A percentile compares a stretch with the other conserved stretches of the same genome.
phyloP scores from a whole-genome alignment of 2,329 filamentous ascomycete species.

The Aspergillus transmontanensis region DNA sequence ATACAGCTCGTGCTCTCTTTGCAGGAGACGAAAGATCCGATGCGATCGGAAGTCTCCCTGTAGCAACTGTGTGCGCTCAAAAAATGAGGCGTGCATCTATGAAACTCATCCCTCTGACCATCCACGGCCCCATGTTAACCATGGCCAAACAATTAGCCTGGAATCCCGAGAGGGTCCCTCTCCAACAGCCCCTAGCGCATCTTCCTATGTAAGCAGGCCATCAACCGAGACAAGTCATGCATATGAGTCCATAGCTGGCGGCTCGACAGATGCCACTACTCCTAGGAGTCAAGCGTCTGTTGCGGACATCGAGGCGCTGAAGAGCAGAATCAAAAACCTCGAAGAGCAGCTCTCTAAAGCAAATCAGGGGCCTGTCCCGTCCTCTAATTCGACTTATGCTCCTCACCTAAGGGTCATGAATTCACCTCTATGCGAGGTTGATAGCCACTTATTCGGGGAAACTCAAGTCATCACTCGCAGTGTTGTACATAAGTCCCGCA shows the following conservation, averaged over 20 bases:
- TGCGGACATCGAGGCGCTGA: slow-evolving; percentile 43
- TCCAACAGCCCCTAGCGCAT: not conserved
- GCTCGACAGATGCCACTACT: slow-evolving; percentile 24
- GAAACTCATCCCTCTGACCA: slow-evolving; percentile 13
- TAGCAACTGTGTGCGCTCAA: slow-evolving; percentile 56
- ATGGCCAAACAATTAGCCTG: slow-evolving; percentile 1
- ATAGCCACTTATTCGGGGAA: slow-evolving; percentile 36
- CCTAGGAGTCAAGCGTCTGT: slow-evolving; percentile 24
- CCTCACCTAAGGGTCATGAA: slow-evolving; percentile 41
- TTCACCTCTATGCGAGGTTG: slow-evolving; percentile 45
- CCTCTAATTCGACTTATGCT: slow-evolving; percentile 21
- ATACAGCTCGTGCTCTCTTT: slow-evolving; percentile 58
- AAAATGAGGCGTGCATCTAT: slow-evolving; percentile 28
- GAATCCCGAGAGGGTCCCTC: not conserved
- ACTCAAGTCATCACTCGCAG: slow-evolving; percentile 41
- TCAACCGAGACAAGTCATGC: slow-evolving; percentile 12
- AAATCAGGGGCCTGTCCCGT: slow-evolving; percentile 18
- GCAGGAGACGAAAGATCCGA: slow-evolving; percentile 62
- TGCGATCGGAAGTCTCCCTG: slow-evolving; percentile 64
- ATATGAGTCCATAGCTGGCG: slow-evolving; percentile 11
- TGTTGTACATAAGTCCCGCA: slow-evolving; percentile 56
- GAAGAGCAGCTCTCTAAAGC: slow-evolving; percentile 46
- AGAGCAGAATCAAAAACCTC: slow-evolving; percentile 45
- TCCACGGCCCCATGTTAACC: slow-evolving; percentile 8
- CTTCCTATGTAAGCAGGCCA: slow-evolving; percentile 8